Percentiles rank a stretch among this genome's conserved stretches.
Conservation (phyloP, 345 rosid species). For the Diplotaxis tenuifolia region DNA sequence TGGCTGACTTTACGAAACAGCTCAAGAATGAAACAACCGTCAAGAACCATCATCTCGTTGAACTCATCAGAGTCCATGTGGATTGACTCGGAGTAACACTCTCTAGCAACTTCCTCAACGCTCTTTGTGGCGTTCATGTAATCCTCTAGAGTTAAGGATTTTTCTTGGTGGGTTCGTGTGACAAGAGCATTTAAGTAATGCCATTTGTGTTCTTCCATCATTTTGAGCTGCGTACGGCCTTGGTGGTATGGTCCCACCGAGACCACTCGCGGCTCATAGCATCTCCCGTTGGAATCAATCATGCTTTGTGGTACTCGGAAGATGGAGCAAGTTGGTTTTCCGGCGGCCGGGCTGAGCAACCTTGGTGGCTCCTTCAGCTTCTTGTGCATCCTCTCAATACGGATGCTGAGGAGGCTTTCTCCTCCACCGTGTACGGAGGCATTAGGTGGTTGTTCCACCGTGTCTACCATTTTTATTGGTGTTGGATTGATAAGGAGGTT, state of each 20-base stretch:
- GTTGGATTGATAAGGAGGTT: slow-evolving; percentile 13
- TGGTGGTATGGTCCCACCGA: slow-evolving; percentile 76
- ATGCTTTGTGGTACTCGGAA: slow-evolving; percentile 46
- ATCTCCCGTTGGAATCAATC: slow-evolving; percentile 50
- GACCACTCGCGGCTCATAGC: slow-evolving; percentile 66
- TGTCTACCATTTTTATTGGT: slow-evolving; percentile 16
- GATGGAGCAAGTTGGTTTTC: slow-evolving; percentile 38
- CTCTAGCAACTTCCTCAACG: slow-evolving; percentile 53
- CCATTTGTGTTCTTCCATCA: slow-evolving; percentile 91
- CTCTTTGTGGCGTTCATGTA: slow-evolving; percentile 41
- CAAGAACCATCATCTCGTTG: slow-evolving; percentile 66
- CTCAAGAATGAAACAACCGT: slow-evolving; percentile 62
- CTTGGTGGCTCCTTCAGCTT: slow-evolving; percentile 31
- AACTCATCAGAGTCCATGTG: slow-evolving; percentile 44
- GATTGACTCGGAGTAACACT: slow-evolving; percentile 62
- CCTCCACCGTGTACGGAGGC: slow-evolving; percentile 1
- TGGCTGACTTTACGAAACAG: slow-evolving; percentile 53
- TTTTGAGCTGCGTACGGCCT: slow-evolving; percentile 42
- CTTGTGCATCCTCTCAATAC: slow-evolving; percentile 31
- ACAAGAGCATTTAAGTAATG: slow-evolving; percentile 51
- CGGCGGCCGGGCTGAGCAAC: slow-evolving; percentile 35
- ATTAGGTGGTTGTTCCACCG: neutral
- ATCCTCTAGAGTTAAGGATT: slow-evolving; percentile 40
- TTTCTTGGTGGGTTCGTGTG: slow-evolving; percentile 35
- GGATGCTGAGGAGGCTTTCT: slow-evolving; percentile 26